phyloP scores from a whole-genome alignment of 208 protist genomes.

The Wallacemonas sp. region DNA sequence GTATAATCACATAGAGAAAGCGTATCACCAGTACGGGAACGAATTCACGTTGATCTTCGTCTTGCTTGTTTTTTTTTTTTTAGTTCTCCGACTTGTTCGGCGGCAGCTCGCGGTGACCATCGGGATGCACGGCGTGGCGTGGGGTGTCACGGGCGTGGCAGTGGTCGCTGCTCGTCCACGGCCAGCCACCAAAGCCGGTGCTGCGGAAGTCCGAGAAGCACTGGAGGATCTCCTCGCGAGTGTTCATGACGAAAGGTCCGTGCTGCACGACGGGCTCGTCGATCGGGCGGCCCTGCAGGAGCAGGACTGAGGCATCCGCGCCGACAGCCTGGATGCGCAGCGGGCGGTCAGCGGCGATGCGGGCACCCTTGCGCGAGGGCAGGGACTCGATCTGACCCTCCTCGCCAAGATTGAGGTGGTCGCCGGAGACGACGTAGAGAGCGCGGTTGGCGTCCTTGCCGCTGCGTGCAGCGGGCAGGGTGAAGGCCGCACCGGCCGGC shows the following conservation, averaged over 20 bases:
- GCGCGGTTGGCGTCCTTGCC: constrained; percentile 30
- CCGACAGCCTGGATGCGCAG: constrained; percentile 29
- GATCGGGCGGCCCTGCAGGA: constrained; percentile 66
- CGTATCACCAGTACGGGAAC: too few species aligned
- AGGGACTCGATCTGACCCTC: constrained; percentile 4
- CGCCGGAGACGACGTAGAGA: constrained; percentile 49
- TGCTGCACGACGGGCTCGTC: constrained; percentile 89
- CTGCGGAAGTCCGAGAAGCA: constrained; percentile 80
- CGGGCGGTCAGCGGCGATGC: constrained; percentile 23
- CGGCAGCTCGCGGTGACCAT: constrained; percentile 36
- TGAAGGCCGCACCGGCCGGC: constrained; percentile 25
- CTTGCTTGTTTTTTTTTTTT: background rate
- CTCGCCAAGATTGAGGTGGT: constrained; percentile 16
- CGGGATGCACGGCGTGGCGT: constrained; percentile 44
- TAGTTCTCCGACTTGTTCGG: constrained; percentile 1
- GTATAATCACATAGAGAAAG: too few species aligned
- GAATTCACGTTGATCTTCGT: too few species aligned
- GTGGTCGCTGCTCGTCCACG: constrained; percentile 49
- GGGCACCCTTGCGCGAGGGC: constrained; percentile 27
- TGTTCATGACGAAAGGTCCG: constrained; percentile 96
- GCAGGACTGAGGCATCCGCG: constrained; percentile 37
- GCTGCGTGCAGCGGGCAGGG: constrained; percentile 30
- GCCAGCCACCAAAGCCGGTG: constrained; percentile 67
- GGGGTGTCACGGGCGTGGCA: constrained; percentile 37
- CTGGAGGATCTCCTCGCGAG: constrained; percentile 85